These are phyloP conservation scores for Pichia nanzhaoensis DNA, from an alignment of 805 yeast genomes.

Conservation along the genomic window DNA sequence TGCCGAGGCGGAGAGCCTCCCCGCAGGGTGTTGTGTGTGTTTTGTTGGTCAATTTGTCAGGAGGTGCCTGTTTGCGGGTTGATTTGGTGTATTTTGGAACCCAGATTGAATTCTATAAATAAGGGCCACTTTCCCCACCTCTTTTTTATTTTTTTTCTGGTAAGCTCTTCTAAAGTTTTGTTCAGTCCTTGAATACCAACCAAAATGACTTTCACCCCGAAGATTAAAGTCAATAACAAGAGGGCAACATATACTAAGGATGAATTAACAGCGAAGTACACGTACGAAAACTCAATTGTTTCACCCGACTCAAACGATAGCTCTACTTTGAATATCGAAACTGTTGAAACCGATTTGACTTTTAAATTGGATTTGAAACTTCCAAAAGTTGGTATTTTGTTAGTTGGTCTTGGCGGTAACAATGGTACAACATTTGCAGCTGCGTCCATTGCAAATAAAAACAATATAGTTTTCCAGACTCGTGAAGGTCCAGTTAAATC, in stretches of 20 bases:
- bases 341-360: constrained; percentile 65
- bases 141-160: too few species aligned
- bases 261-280: constrained; percentile 53
- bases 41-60: not conserved
- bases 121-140: too few species aligned
- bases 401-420: constrained; percentile 96
- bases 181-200: too few species aligned
- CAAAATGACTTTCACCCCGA: constrained; percentile 26
- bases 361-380: constrained; percentile 77
- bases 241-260: constrained; percentile 44
- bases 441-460: constrained; percentile 77
- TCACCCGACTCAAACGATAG: constrained; percentile 49
- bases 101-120: too few species aligned
- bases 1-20: not conserved
- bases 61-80: too few species aligned
- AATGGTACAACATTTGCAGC: constrained; percentile 90
- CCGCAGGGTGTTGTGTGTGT: too few species aligned
- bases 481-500: constrained; percentile 67
- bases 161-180: too few species aligned
- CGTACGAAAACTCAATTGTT: constrained; percentile 72
- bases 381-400: constrained; percentile 82
- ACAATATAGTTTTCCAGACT: constrained; percentile 69
- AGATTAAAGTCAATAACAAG: constrained; percentile 50
- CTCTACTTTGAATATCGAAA: constrained; percentile 57
- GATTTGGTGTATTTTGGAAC: too few species aligned